These are phyloP conservation scores for Metroxylon sagu DNA, from an alignment of 176 grass and related monocot genomes.

Conservation along the genomic window DNA sequence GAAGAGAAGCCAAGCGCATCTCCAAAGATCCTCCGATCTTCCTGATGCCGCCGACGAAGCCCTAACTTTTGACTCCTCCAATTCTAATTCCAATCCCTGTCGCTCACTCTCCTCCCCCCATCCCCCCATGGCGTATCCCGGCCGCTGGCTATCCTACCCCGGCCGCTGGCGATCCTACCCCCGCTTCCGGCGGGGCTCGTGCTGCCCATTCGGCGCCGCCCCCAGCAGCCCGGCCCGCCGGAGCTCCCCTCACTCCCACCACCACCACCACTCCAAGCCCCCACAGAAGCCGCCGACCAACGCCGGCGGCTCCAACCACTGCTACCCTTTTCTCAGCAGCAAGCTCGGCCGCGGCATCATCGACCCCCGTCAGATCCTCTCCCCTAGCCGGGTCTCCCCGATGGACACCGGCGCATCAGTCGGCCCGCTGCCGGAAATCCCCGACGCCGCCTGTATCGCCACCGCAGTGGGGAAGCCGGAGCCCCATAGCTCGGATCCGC, in stretches of 20 bases:
- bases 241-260: constrained; percentile 1
- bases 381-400: constrained; percentile 79
- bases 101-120: too few species aligned
- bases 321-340: constrained; percentile 46
- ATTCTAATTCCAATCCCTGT: too few species aligned
- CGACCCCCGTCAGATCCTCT: constrained; percentile 75
- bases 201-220: constrained; percentile 53
- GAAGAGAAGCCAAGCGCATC: too few species aligned
- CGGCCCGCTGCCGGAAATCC: constrained; percentile 7
- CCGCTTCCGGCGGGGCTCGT: constrained; percentile 43
- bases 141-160: constrained; percentile 5
- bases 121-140: constrained; percentile 28
- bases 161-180: constrained; percentile 22
- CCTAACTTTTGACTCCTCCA: too few species aligned
- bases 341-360: constrained; percentile 48
- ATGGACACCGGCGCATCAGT: constrained; percentile 49
- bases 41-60: too few species aligned
- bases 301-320: constrained; percentile 29
- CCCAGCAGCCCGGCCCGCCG: constrained; percentile 42
- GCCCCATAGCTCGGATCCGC: constrained; percentile 18
- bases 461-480: constrained; percentile 2
- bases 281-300: constrained; percentile 38
- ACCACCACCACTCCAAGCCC: constrained; percentile 15
- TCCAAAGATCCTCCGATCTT: too few species aligned
- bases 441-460: neutral